Evolutionary conservation across 495 filamentous ascomycete species (phyloP), one percentile per base, ranked within the genome.

Genomic region (Penicillium daleae): DNA sequence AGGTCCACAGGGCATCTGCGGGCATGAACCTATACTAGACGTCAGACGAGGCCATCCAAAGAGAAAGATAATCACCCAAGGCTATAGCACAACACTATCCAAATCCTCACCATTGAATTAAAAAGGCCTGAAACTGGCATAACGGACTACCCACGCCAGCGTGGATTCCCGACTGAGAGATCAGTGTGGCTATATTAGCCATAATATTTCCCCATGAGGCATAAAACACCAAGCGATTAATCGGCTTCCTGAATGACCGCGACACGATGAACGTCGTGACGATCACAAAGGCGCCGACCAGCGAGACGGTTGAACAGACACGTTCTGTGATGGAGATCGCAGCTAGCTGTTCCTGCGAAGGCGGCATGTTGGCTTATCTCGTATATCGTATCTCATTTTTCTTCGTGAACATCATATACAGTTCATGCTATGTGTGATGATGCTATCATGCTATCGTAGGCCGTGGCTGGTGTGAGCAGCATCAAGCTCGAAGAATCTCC

Each of bases 191-290:
- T 17, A 93, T 82, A 73, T 91, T 95, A 54, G 89, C 87, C 74
- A 92, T 79, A 37, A 94, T 80, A 67, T 97, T 97, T 35, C 92
- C 92, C 68, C 92, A 91, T 5, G 88, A 89, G 3, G 92, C 92
- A 69, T 88, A 93, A 73, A 96, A 96, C 10, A 94, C 85, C 4
- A 97, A 79, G 4, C 92, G 85, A 67, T 96, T 96, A 76, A 97
- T 93, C n/a, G 92, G 91, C 75, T 93, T 93, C 61, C 89, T 77
- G 42, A 80, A 80, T 1, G 71, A 66, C 3, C 60, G 58, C 4
- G 76, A 79, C 17, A 77, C 62, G 17, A 85, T 71, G 64, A 92
- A 96, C 35, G 92, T 93, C 54, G 81, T 59, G 33, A 95, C 84
- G 55, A 96, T 89, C 71, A 95, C 88, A 48, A 86, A 63, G 29